Percentiles rank a stretch among this genome's conserved stretches.
Evolutionary conservation across 768 basidiomycete species (phyloP).

Genomic region (Strobilomyces echinocephalus): DNA sequence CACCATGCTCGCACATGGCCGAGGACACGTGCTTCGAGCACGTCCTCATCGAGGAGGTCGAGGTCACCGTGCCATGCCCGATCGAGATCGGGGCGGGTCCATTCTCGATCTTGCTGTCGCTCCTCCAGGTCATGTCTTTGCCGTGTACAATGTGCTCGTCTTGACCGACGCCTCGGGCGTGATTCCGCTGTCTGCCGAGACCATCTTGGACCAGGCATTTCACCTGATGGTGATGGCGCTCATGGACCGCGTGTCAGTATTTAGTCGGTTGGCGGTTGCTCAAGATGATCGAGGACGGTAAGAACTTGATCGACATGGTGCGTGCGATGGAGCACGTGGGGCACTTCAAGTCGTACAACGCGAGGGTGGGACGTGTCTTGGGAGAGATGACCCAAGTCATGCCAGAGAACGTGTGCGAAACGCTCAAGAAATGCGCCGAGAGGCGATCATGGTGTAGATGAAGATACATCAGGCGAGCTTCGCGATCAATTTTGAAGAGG

Average conservation of each 20-base stretch:
- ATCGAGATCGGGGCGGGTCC: slow-evolving; percentile 63
- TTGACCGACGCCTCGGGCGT: slow-evolving; percentile 55
- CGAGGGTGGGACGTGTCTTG: slow-evolving; percentile 75
- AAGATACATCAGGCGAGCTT: slow-evolving; percentile 88
- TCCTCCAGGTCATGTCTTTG: slow-evolving; percentile 81
- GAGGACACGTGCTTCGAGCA: slow-evolving; percentile 81
- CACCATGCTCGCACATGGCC: slow-evolving; percentile 67
- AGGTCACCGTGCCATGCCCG: slow-evolving; percentile 70
- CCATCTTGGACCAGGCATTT: slow-evolving; percentile 83
- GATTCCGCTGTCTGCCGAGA: slow-evolving; percentile 76
- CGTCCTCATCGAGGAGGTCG: slow-evolving; percentile 72
- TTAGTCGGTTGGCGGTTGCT: slow-evolving; percentile 54
- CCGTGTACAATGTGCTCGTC: slow-evolving; percentile 68
- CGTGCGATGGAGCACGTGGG: slow-evolving; percentile 76
- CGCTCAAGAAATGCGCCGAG: slow-evolving; percentile 77
- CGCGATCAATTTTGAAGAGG: slow-evolving; percentile 73
- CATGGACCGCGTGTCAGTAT: slow-evolving; percentile 60
- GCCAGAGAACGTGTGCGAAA: slow-evolving; percentile 58
- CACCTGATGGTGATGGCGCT: slow-evolving; percentile 84
- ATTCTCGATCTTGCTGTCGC: slow-evolving; percentile 57
- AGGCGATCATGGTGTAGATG: slow-evolving; percentile 93
- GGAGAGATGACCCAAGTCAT: slow-evolving; percentile 51
- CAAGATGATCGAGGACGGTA: slow-evolving; percentile 52
- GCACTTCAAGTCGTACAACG: slow-evolving; percentile 65
- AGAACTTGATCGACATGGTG: slow-evolving; percentile 66